Base-by-base conservation (phyloP, 257 asterid genomes). In the Dorcoceras hygrometricum region DNA sequence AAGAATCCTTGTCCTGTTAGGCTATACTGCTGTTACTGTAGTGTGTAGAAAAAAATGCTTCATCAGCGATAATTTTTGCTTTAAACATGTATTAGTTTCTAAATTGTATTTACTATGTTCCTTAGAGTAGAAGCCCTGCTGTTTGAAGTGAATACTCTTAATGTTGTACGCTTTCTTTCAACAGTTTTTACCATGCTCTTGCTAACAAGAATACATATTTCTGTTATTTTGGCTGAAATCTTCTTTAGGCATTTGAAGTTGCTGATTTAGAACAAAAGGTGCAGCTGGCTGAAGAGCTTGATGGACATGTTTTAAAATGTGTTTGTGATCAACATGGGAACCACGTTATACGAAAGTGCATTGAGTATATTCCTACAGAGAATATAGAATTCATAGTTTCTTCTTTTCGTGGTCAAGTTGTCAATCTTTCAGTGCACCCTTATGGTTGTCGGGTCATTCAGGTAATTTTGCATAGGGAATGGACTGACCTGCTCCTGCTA, bases 371-470 rank as follows among this genome's bases (percentile, higher is more conserved):
- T 51, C 95, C 95, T 20, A 61, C 84, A 0, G 95, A 83, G 43
- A 81, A 81, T 23, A 87, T 85, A 71, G 82, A 71, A 27, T 89
- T 89, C 70, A 81, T 91, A 67, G 82, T 91, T 69, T 82, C 94
- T 28, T 83, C 96, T 73, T 91, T 91, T 71, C 81, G 59, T 60
- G 85, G 89, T 71, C 86, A 91, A 77, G 95, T 91, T 68, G 95
- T 91, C 61, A 39, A 73, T 29, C 84, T 91, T 70, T 88, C 98
- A 63, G 85, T 91, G 65, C 98, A 91, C 79, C 98, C 98, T 58
- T 91, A 91, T 79, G 98, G 98, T 77, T 91, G 98, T 63, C 91
- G 98, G 8, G 98, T 91, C 59, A 91, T 91, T 76, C 98, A 91
- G 98, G 98, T 91, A 75, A 60, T 31, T 25, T 64, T 27, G 59